Evolutionary conservation across 148 eudicot species (phyloP).

Genomic region (Diospyros lotus): DNA sequence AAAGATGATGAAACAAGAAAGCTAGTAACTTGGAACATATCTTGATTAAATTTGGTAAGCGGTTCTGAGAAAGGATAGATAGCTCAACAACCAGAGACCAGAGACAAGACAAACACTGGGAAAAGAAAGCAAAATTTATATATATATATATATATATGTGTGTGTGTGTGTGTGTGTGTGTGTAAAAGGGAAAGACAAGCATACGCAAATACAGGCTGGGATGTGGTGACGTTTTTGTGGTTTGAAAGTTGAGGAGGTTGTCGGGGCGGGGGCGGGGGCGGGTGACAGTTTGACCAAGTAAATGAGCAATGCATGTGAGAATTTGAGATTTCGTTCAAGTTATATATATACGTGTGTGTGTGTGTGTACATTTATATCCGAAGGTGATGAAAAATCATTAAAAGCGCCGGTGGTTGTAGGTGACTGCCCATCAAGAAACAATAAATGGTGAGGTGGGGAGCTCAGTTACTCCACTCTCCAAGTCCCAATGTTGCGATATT

Average conservation of each 20-base stretch:
- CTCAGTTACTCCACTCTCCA: no score
- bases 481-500: no score
- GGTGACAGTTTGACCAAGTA: conserved; percentile 7
- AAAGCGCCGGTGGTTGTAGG: conserved; percentile 7
- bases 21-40: conserved; percentile 13
- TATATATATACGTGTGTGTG: not conserved
- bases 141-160: no score
- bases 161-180: no score
- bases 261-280: conserved; percentile 5
- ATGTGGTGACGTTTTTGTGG: conserved; percentile 5
- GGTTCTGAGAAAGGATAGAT: conserved; percentile 31
- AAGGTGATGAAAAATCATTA: no score
- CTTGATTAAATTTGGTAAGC: conserved; percentile 34
- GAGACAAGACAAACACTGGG: not conserved
- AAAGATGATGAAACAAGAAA: conserved; percentile 15
- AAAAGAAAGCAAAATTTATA: not conserved
- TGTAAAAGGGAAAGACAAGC: not conserved
- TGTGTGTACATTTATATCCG: not conserved
- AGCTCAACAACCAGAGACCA: conserved; percentile 37
- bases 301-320: not conserved
- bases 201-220: not conserved
- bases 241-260: not conserved
- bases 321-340: conserved; percentile 17
- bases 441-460: not conserved
- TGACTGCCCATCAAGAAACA: conserved; percentile 12